Evolutionary conservation across 495 filamentous ascomycete species (phyloP).

Genomic region (Penicillium canariense): DNA sequence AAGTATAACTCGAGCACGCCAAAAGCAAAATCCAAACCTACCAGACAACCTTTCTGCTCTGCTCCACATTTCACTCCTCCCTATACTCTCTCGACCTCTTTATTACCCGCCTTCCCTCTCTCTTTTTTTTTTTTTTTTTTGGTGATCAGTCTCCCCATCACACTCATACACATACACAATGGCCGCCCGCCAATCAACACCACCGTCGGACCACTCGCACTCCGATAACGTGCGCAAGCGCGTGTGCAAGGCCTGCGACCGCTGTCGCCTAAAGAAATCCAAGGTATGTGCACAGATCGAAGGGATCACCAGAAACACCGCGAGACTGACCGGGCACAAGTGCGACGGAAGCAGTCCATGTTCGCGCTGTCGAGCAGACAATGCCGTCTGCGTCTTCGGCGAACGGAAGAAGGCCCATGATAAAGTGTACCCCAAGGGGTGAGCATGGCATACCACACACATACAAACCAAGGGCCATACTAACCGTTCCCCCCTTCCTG

Average conservation of each 20-base stretch:
- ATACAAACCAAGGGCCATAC: constrained; percentile 3
- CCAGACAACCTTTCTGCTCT: not conserved
- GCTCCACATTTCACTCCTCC: not conserved
- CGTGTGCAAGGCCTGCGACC: constrained; percentile 63
- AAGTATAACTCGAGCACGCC: constrained; percentile 24
- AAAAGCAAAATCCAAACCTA: constrained; percentile 6
- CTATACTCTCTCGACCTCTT: not conserved
- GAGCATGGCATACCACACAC: constrained; percentile 30
- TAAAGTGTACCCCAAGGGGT: constrained; percentile 65
- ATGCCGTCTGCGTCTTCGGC: constrained; percentile 61
- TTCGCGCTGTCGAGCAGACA: constrained; percentile 57
- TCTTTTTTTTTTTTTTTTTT: constrained; percentile 1
- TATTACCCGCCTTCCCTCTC: not conserved
- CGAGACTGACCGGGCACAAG: constrained; percentile 36
- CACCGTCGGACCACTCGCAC: constrained; percentile 44
- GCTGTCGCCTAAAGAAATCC: constrained; percentile 63
- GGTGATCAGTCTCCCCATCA: not conserved
- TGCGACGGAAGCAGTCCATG: constrained; percentile 62
- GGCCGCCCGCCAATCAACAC: constrained; percentile 48
- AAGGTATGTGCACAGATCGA: constrained; percentile 45
- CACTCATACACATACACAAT: constrained; percentile 27
- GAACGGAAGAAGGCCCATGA: constrained; percentile 62
- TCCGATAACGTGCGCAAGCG: constrained; percentile 53
- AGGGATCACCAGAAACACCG: not conserved
- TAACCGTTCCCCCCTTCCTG: constrained; percentile 9